These are phyloP conservation scores for Nicotiana otophora DNA, from an alignment of 257 asterid genomes.

Conservation along the genomic window DNA sequence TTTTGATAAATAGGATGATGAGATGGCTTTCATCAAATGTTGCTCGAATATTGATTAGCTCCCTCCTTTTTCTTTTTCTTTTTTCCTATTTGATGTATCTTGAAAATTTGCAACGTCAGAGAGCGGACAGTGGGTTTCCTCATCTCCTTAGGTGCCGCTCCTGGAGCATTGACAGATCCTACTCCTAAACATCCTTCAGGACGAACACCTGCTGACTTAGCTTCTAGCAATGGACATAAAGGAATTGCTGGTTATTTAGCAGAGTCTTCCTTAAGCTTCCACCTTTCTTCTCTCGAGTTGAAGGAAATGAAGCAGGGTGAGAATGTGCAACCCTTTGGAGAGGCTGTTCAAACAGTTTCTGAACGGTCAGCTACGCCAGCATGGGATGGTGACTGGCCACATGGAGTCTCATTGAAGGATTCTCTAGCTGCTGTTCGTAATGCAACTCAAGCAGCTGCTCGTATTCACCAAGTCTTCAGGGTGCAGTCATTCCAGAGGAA, in stretches of 20 bases:
- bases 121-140: slow-evolving; percentile 77
- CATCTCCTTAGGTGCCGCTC: slow-evolving; percentile 63
- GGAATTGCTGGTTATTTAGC: slow-evolving; percentile 94
- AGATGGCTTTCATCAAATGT: background rate
- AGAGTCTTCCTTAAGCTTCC: slow-evolving; percentile 67
- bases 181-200: slow-evolving; percentile 61
- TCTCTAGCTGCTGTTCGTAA: slow-evolving; percentile 88
- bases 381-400: slow-evolving; percentile 50
- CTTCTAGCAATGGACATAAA: slow-evolving; percentile 78
- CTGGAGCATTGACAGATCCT: slow-evolving; percentile 87
- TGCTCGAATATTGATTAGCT: slow-evolving; percentile 1
- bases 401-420: slow-evolving; percentile 71
- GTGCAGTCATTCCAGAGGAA: slow-evolving; percentile 86
- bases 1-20: slow-evolving; percentile 2
- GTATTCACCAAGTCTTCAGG: slow-evolving; percentile 79
- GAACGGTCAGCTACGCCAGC: slow-evolving; percentile 63
- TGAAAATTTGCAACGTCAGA: slow-evolving; percentile 31
- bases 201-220: slow-evolving; percentile 81
- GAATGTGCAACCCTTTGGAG: slow-evolving; percentile 22
- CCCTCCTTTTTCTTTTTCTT: slow-evolving; percentile 5
- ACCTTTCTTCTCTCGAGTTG: slow-evolving; percentile 48
- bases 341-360: slow-evolving; percentile 58
- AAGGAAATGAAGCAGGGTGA: slow-evolving; percentile 40
- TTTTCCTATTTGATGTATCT: slow-evolving; percentile 12
- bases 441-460: slow-evolving; percentile 98